phyloP scores from a whole-genome alignment of 2,329 filamentous ascomycete genomes.

The Cadophora sp. region DNA sequence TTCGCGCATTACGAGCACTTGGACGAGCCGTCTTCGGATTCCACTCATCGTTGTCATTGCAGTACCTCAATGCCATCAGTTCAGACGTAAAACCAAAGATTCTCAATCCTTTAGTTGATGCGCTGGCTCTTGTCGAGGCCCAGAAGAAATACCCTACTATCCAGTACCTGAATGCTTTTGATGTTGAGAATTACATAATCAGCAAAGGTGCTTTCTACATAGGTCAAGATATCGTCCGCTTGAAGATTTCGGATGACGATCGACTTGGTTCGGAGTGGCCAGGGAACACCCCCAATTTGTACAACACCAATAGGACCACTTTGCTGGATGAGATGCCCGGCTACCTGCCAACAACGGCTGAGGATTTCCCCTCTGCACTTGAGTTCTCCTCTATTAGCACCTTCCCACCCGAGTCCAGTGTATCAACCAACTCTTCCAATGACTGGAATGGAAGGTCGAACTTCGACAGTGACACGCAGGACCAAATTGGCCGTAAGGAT shows the following conservation, averaged over 20 bases:
- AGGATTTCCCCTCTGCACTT: neutral
- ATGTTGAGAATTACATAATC: conserved; percentile 24
- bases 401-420: neutral
- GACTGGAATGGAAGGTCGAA: neutral
- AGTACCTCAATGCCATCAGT: conserved; percentile 4
- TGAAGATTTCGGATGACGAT: conserved; percentile 1
- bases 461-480: neutral
- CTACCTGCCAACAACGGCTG: neutral
- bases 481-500: neutral
- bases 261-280: neutral
- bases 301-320: neutral
- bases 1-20: conserved; percentile 7
- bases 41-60: conserved; percentile 4
- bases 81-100: conserved; percentile 6
- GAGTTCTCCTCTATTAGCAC: neutral
- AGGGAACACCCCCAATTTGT: neutral
- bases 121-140: conserved; percentile 13
- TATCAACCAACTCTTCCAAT: neutral
- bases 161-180: conserved; percentile 23
- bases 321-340: neutral
- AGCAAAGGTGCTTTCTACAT: conserved; percentile 23
- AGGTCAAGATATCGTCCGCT: conserved; percentile 1
- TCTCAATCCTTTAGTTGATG: conserved; percentile 24
- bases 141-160: neutral
- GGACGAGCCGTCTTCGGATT: conserved; percentile 24